Evolutionary conservation across 2,329 filamentous ascomycete species (phyloP).

Genomic region (Talaromyces rugulosus): DNA sequence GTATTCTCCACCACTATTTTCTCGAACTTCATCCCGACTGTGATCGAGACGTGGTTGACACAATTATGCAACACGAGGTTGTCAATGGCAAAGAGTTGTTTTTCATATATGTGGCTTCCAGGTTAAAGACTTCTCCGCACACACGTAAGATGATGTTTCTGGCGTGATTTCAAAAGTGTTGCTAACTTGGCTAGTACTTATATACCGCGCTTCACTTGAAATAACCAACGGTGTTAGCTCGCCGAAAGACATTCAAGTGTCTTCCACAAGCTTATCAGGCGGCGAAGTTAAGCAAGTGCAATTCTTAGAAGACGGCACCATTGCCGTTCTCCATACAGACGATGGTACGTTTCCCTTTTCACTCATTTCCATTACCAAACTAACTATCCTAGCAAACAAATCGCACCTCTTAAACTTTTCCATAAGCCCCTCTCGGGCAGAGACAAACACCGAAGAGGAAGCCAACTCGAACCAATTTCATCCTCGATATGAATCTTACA

Average conservation of each 20-base stretch:
- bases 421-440: slow-evolving; percentile 18
- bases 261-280: slow-evolving; percentile 28
- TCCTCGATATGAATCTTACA: slow-evolving; percentile 1
- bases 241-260: slow-evolving; percentile 27
- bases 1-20: slow-evolving; percentile 62
- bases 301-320: slow-evolving; percentile 59
- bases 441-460: not conserved
- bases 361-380: not conserved
- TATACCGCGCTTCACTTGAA: slow-evolving; percentile 52
- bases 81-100: slow-evolving; percentile 19
- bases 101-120: slow-evolving; percentile 32
- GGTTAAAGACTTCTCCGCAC: slow-evolving; percentile 29
- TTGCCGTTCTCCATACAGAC: slow-evolving; percentile 56
- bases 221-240: slow-evolving; percentile 59
- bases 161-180: not conserved
- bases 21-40: slow-evolving; percentile 43
- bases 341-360: slow-evolving; percentile 17
- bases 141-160: slow-evolving; percentile 22
- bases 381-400: slow-evolving; percentile 17
- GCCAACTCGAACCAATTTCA: not conserved
- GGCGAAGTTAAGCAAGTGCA: slow-evolving; percentile 55
- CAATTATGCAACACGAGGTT: slow-evolving; percentile 54
- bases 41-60: slow-evolving; percentile 44
- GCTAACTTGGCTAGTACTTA: slow-evolving; percentile 46
- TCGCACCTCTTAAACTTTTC: slow-evolving; percentile 33